Base-by-base conservation (phyloP, 176 grass and related monocot species). In the Cymbopogon citratus region DNA sequence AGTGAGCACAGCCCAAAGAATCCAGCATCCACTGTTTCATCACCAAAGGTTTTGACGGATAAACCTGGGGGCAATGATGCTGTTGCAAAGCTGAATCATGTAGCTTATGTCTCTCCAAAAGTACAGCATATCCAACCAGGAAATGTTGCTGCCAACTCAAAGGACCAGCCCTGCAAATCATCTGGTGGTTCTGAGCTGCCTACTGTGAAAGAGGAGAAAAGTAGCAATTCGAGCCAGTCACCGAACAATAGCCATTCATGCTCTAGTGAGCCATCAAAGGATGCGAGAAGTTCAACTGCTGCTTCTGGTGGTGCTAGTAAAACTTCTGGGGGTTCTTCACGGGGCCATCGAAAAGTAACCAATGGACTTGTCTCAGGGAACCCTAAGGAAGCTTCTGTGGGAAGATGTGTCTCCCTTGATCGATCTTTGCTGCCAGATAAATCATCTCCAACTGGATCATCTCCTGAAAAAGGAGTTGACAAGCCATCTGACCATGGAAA, bases 221-320 rank as follows among this genome's bases (percentile, higher is more conserved):
- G 90, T 74, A 95, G 83, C 45, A 95, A 89, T 63, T 99, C 92
- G 7, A 93, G 92, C 81, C 96, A 99, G 46, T 99, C 92, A 11
- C 88, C 80, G 64, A 95, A 95, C 64, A 95, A 98, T 63, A 98
- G 92, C 45, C 96, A 98, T 35, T 95, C 96, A 28, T 93, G 88
- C 31, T 94, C 92, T 26, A 91, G 92, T 34, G 92, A 98, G 84
- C 92, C 87, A 76, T 85, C 81, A n/a, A 94, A 98, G 76, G 96
- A 95, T 18, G 82, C 92, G 11, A 91, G 82, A 76, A 95, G 90
- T 86, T 99, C 96, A 70, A 99, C 85, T 75, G 89, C 92, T 82
- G 92, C 85, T 48, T 99, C 96, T 66, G 84, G 88, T 23, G 82
- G 87, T 82, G 78, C 84, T 80, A 78, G 68, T 34, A 97, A 92